Evolutionary conservation across 2,329 filamentous ascomycete genomes (phyloP).

Genomic region (Aureobasidium namibiae): DNA sequence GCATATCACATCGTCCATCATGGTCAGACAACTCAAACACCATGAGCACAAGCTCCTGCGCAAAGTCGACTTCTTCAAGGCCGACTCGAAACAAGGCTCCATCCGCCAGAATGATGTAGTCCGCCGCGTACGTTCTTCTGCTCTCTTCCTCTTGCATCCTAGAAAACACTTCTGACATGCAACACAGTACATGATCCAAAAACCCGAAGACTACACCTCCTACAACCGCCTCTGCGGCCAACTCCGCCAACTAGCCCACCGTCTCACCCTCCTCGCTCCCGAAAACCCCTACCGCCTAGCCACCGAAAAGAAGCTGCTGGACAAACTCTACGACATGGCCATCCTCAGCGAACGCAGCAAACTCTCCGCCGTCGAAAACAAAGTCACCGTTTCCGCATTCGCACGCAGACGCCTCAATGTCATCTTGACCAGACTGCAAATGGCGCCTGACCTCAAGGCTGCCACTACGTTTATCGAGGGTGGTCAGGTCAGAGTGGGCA

Average conservation of each 20-base stretch:
- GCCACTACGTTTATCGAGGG: constrained; percentile 81
- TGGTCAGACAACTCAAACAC: constrained; percentile 94
- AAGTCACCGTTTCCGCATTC: constrained; percentile 82
- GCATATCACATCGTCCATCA: constrained; percentile 34
- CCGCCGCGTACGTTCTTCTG: constrained; percentile 44
- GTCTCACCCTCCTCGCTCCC: constrained; percentile 71
- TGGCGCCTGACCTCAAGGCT: constrained; percentile 85
- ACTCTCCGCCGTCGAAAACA: constrained; percentile 66
- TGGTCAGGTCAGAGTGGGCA: constrained; percentile 85
- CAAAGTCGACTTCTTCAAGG: constrained; percentile 82
- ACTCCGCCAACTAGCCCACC: constrained; percentile 83
- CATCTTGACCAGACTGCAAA: constrained; percentile 80
- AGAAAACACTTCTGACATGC: not conserved
- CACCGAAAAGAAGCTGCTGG: constrained; percentile 77
- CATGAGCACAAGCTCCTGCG: constrained; percentile 89
- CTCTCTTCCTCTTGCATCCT: not conserved
- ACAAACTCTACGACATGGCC: constrained; percentile 91
- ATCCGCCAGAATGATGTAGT: constrained; percentile 7
- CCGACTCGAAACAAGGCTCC: constrained; percentile 46
- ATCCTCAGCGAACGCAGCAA: constrained; percentile 59
- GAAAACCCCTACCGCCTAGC: constrained; percentile 71
- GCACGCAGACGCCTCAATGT: constrained; percentile 37
- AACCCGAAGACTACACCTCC: constrained; percentile 70
- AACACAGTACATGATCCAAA: constrained; percentile 53
- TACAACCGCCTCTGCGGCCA: constrained; percentile 46